These are phyloP conservation scores for Ophiostoma pallidulum DNA, from an alignment of 2,329 filamentous ascomycete species.

Conservation along the genomic window DNA sequence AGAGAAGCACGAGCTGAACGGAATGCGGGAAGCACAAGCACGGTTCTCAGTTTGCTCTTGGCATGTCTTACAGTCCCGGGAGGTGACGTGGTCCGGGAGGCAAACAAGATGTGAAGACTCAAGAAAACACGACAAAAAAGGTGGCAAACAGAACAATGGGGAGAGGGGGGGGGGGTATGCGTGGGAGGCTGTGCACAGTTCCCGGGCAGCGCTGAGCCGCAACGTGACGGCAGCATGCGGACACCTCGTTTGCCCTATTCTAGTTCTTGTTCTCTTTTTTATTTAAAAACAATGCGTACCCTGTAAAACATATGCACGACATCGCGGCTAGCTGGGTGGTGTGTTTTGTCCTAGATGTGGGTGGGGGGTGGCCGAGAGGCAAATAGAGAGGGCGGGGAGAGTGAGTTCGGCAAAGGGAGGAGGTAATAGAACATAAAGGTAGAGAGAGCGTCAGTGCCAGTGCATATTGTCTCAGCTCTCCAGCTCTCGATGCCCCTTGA, in stretches of 20 bases:
- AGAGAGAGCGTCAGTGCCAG: no score
- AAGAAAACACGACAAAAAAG: background rate
- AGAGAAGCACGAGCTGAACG: background rate
- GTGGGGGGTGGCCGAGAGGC: background rate
- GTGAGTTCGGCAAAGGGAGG: background rate
- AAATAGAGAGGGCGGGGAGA: background rate
- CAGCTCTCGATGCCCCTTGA: no score
- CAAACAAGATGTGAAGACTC: background rate
- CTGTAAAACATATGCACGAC: conserved; percentile 8
- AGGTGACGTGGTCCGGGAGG: conserved; percentile 10
- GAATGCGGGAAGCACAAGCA: no score
- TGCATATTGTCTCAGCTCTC: no score
- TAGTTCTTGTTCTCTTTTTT: no score
- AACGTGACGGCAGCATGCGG: no score
- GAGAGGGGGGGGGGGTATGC: no score
- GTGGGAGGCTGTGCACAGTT: no score
- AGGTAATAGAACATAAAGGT: no score
- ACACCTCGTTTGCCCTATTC: no score
- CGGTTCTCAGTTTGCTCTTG: conserved; percentile 1
- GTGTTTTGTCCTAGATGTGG: background rate
- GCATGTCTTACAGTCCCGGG: conserved; percentile 2
- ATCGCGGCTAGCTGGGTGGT: conserved; percentile 7
- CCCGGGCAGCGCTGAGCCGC: no score
- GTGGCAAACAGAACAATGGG: background rate
- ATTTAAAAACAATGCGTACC: background rate